phyloP scores from a whole-genome alignment of 495 filamentous ascomycete genomes.

The Penicillium coprophilum region DNA sequence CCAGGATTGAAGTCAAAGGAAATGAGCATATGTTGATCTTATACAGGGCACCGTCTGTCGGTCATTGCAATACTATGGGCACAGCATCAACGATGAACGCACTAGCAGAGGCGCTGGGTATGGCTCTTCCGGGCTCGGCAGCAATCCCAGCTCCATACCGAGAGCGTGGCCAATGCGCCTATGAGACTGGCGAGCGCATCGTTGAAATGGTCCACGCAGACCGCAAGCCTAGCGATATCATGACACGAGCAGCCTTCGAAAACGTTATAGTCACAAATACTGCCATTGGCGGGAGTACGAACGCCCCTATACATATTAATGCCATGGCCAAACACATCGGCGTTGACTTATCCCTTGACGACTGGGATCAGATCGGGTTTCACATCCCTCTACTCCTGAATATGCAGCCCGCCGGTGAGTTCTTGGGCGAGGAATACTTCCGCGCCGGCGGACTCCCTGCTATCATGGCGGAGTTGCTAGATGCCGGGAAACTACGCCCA shows the following conservation, averaged over 20 bases:
- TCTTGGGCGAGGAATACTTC: no score
- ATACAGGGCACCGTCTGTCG: no score
- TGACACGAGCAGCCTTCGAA: slow-evolving; percentile 55
- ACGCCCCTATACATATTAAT: slow-evolving; percentile 55
- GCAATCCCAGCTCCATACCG: no score
- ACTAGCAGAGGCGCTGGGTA: no score
- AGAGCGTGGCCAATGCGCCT: no score
- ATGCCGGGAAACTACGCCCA: not conserved
- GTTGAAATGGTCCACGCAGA: slow-evolving; percentile 54
- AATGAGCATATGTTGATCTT: no score
- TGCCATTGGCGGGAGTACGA: slow-evolving; percentile 55
- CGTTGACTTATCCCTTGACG: slow-evolving; percentile 49
- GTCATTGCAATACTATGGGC: no score
- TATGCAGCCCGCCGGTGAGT: slow-evolving; percentile 37
- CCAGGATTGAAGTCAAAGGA: no score
- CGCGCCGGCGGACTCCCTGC: no score
- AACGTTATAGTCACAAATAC: slow-evolving; percentile 53
- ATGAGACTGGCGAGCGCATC: slow-evolving; percentile 45
- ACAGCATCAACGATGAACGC: no score
- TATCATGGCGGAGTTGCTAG: not conserved
- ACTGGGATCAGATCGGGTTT: slow-evolving; percentile 25
- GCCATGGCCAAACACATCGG: slow-evolving; percentile 55
- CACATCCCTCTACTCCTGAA: slow-evolving; percentile 52
- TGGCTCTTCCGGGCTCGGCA: no score
- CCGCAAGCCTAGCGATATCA: slow-evolving; percentile 54